These are phyloP conservation scores for Ganoderma meredithae DNA, from an alignment of 1,284 basidiomycete genomes.

Conservation along the genomic window DNA sequence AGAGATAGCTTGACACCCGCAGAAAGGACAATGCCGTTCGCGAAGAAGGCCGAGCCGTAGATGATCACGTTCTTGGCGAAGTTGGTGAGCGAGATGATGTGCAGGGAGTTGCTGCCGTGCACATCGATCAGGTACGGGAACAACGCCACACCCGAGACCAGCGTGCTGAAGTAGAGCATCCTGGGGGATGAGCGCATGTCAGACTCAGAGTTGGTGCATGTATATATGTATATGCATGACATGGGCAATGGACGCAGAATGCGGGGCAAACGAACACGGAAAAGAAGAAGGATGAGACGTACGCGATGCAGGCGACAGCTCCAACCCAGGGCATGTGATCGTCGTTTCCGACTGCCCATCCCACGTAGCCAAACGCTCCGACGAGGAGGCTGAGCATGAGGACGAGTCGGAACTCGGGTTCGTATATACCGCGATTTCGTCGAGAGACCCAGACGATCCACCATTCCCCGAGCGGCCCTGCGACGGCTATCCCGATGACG, in stretches of 20 bases:
- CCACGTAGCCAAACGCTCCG: slow-evolving; percentile 52
- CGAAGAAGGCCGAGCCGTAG: slow-evolving; percentile 54
- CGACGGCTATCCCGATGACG: slow-evolving; percentile 46
- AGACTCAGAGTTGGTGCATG: no score
- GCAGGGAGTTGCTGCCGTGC: slow-evolving; percentile 49
- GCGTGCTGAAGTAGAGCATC: slow-evolving; percentile 49
- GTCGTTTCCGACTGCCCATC: slow-evolving; percentile 53
- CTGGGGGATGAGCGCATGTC: slow-evolving; percentile 4
- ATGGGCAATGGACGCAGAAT: no score
- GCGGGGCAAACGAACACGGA: no score
- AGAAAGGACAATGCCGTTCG: slow-evolving; percentile 49
- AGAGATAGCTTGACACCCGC: slow-evolving; percentile 47
- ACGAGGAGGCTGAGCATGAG: slow-evolving; percentile 52
- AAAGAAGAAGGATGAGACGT: slow-evolving; percentile 14
- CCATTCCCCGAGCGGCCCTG: slow-evolving; percentile 52
- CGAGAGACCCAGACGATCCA: slow-evolving; percentile 50
- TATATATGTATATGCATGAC: no score
- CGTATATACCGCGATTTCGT: slow-evolving; percentile 53
- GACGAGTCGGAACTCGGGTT: slow-evolving; percentile 54
- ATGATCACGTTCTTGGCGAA: slow-evolving; percentile 53
- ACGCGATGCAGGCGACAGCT: slow-evolving; percentile 51
- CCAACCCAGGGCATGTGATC: slow-evolving; percentile 54
- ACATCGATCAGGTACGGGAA: slow-evolving; percentile 54
- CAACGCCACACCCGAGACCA: slow-evolving; percentile 48
- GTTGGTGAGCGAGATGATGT: slow-evolving; percentile 51